A percentile compares a stretch with the other conserved stretches of the same genome.
Conservation (phyloP, 768 basidiomycete genomes). For the Lentinula guzmanii region DNA sequence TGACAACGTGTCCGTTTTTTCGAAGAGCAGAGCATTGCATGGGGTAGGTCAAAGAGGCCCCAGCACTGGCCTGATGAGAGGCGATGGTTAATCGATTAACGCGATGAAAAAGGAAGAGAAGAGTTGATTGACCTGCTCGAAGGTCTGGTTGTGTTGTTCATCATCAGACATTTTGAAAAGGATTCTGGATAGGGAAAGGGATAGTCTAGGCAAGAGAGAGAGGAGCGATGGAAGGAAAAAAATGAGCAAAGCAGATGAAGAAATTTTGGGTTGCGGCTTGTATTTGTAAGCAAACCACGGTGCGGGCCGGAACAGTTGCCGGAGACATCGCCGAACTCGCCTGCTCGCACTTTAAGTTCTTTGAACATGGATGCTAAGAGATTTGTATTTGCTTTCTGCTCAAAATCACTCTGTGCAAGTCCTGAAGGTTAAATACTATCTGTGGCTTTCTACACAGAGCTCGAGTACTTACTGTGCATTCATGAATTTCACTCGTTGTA, state of each 20-base stretch:
- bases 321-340: not conserved
- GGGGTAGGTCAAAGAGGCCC: slow-evolving; percentile 75
- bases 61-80: slow-evolving; percentile 51
- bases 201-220: slow-evolving; percentile 1
- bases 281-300: not conserved
- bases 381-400: too few species aligned
- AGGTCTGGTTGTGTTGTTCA: slow-evolving; percentile 79
- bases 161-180: slow-evolving; percentile 77
- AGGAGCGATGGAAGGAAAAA: not conserved
- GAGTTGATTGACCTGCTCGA: slow-evolving; percentile 60
- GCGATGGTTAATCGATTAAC: slow-evolving; percentile 5
- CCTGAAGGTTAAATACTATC: too few species aligned
- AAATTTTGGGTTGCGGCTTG: not conserved
- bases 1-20: slow-evolving; percentile 91
- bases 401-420: too few species aligned
- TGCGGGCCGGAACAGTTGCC: not conserved
- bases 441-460: too few species aligned
- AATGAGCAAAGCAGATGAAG: not conserved
- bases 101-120: slow-evolving; percentile 3
- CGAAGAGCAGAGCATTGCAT: slow-evolving; percentile 97
- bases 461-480: too few species aligned
- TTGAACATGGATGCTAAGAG: too few species aligned
- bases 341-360: too few species aligned
- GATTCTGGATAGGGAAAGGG: slow-evolving; percentile 4
- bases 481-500: too few species aligned